Base-by-base conservation (phyloP, 192 early-diverging fungal species). In the Coemansia sp. region DNA sequence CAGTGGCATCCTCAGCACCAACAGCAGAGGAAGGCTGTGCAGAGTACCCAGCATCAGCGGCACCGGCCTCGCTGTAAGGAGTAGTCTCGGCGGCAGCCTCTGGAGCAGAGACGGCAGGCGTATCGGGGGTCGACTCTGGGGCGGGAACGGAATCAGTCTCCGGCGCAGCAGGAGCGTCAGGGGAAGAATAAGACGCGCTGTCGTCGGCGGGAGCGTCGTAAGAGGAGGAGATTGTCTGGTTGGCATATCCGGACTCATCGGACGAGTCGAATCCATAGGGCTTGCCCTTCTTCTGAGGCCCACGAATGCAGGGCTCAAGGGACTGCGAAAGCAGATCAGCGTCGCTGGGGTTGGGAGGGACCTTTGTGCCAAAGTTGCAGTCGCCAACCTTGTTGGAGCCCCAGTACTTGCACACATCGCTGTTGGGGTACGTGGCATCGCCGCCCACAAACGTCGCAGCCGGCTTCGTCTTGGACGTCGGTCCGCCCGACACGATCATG, bases 321-420 rank as follows among this genome's bases (percentile, higher is more conserved):
- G 85, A 86, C 61, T 88, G 84, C 50, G 84, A 85, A 45, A 86
- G 76, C 22, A 86, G 70, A 65, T 88, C 79, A 25, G 84, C 82
- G 1, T 66, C 67, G 5, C 68, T 61, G 13, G 87, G 82, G 42
- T 65, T 73, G 20, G 51, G 6, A 22, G 87, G 87, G 44, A 65
- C 55, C 17, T 76, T 76, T 56, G 73, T 69, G 17, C 82, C 84
- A 81, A 88, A 88, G 63, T 72, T 85, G 65, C 87, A 86, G 72
- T 81, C 85, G 22, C 85, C 87, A 41, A 86, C 79, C 61, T 77
- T 75, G 75, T 88, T 87, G 14, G 83, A 86, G 40, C 82, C 82
- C 87, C 87, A 88, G 83, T 88, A 88, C 71, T 87, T 86, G 83
- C 87, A 88, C 56, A 79, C 74, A 54, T 78, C 79, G 49, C 76